These are phyloP conservation scores for Medicago lupulina DNA, from an alignment of 306 rosid species.

Conservation along the genomic window DNA sequence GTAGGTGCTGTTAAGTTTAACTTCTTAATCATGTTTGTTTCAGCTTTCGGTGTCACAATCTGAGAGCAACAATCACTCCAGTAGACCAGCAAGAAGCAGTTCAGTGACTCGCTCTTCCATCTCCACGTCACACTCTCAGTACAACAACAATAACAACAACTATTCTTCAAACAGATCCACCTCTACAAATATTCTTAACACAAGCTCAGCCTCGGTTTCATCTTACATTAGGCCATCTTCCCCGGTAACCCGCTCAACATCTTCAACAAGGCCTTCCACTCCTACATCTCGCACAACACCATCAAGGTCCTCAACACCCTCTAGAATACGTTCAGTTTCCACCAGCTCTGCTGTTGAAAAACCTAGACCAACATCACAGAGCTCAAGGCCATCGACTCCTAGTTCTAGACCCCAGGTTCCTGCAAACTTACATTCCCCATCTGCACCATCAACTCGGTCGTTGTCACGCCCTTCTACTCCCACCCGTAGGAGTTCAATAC, in stretches of 20 bases:
- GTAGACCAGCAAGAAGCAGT: slow-evolving; percentile 95
- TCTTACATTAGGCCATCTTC: slow-evolving; percentile 91
- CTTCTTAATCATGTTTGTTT: slow-evolving; percentile 42
- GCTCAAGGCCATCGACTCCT: slow-evolving; percentile 93
- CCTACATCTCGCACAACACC: slow-evolving; percentile 74
- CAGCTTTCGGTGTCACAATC: slow-evolving; percentile 96
- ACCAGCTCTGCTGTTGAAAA: slow-evolving; percentile 64
- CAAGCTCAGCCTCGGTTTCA: slow-evolving; percentile 97
- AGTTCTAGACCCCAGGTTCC: slow-evolving; percentile 92
- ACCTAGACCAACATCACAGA: slow-evolving; percentile 60
- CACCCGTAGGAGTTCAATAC: slow-evolving; percentile 67
- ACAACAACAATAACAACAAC: slow-evolving; percentile 59
- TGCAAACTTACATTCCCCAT: slow-evolving; percentile 77
- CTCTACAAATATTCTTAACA: slow-evolving; percentile 74
- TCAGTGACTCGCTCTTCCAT: slow-evolving; percentile 82
- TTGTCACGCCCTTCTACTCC: slow-evolving; percentile 92
- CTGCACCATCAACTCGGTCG: slow-evolving; percentile 61
- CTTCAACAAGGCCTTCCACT: slow-evolving; percentile 78
- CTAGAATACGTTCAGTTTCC: slow-evolving; percentile 67
- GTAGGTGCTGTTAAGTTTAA: slow-evolving; percentile 27
- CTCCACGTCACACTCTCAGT: slow-evolving; percentile 64
- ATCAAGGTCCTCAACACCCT: slow-evolving; percentile 87
- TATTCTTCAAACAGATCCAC: slow-evolving; percentile 78
- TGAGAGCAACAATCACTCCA: slow-evolving; percentile 67
- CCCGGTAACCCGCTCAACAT: slow-evolving; percentile 69